A percentile compares a stretch with the other conserved stretches of the same genome.
These are phyloP conservation scores for Synchytrium microbalum DNA, from an alignment of 371 early-diverging fungal species.

Conservation along the genomic window DNA sequence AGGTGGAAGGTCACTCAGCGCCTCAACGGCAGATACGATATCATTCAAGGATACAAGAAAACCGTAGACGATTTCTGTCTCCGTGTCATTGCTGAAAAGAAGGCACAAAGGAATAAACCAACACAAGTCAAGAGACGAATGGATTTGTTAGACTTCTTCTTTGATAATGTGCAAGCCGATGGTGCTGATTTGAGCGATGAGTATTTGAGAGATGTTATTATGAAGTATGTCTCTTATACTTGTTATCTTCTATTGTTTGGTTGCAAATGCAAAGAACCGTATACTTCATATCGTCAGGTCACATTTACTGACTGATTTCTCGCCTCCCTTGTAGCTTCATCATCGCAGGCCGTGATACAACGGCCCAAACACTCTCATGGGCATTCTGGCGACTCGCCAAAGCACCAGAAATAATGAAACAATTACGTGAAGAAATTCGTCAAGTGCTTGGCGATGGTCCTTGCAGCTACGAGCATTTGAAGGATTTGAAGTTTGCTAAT, in stretches of 20 bases:
- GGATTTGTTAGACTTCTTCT: slow-evolving; percentile 31
- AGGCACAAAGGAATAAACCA: background rate
- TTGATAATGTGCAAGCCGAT: slow-evolving; percentile 46
- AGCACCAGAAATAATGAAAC: slow-evolving; percentile 26
- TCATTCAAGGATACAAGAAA: background rate
- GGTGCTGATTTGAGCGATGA: slow-evolving; percentile 42
- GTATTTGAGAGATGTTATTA: slow-evolving; percentile 53
- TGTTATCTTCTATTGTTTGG: too few species aligned
- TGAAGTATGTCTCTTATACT: too few species aligned
- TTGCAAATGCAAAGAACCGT: too few species aligned
- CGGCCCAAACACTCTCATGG: slow-evolving; percentile 65
- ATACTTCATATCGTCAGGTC: too few species aligned
- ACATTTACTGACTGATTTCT: too few species aligned
- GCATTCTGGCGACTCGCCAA: slow-evolving; percentile 24
- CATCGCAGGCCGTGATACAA: slow-evolving; percentile 43
- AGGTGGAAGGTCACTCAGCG: too few species aligned
- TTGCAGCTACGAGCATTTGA: slow-evolving; percentile 11
- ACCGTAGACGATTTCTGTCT: background rate
- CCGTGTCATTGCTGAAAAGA: background rate
- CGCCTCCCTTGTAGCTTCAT: slow-evolving; percentile 3
- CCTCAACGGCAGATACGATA: too few species aligned
- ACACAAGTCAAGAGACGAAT: background rate
- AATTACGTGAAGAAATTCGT: slow-evolving; percentile 41
- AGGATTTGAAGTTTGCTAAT: background rate
- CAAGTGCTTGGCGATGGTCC: slow-evolving; percentile 20